Base-by-base conservation (phyloP, 208 protist genomes). In the Herpetomonas tarakana region DNA sequence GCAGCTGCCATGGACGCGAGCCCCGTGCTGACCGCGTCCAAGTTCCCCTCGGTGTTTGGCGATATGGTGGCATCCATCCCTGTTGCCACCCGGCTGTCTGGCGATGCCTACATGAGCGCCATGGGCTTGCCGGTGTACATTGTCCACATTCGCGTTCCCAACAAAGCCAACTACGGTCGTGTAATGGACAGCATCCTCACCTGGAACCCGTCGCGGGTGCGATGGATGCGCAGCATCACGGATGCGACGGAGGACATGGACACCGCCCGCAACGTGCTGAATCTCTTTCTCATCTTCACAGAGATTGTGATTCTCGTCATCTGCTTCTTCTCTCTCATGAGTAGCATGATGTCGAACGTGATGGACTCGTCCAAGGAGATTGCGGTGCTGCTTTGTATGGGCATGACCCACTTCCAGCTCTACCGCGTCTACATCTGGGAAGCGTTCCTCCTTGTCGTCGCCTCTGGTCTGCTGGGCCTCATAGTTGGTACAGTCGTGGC, bases 381-480 rank as follows among this genome's bases (percentile, higher is more conserved):
- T 64, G 97, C 92, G 44, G 71, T 98, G 21, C 78, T 98, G 27
- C 70, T 94, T 16, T 96, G 96, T 25, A 56, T 98, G 30, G 97
- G 97, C 38, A 81, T 93, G 53, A 70, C 67, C 0, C 74, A 81
- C 27, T 81, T 65, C 12, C 79, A 83, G 56, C 72, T 97, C 1
- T 82, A 91, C 38, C 76, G 96, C 56, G 77, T 98, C 27, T 99
- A 95, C 70, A 65, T 97, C n/a, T 97, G 95, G 66, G 97, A 99
- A 62, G 83, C 96, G 16, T 98, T 98, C 56, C 50, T 98, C 2
- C 69, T 99, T 14, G 91, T 99, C 3, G 38, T 98, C 4, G 60
- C 91, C 2, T 72, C 94, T 0, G 95, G 91, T 0, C 18, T 97
- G 7, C 57, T 98, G 19, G 97, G 97, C 39, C 28, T 98, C 4